A percentile compares a stretch with the other conserved stretches of the same genome.
These are phyloP conservation scores for Toxoplasma gondii DNA, from an alignment of 169 alveolate species.

Conservation along the genomic window DNA sequence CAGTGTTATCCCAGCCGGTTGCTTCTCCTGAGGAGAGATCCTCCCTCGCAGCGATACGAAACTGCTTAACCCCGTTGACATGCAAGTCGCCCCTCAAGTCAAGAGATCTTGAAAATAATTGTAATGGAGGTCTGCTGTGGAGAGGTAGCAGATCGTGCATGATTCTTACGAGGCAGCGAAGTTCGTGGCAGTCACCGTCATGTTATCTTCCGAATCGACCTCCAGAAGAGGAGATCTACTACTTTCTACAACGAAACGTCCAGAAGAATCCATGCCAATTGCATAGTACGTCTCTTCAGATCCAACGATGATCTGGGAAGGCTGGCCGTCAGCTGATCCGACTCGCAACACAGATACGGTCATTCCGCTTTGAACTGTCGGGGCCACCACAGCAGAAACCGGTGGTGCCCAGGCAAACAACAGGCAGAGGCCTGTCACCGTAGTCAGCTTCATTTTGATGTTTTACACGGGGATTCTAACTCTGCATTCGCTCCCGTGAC, in stretches of 20 bases:
- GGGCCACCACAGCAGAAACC: slow-evolving; percentile 43
- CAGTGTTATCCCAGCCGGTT: slow-evolving; percentile 71
- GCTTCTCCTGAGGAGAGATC: slow-evolving; percentile 65
- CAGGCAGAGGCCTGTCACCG: slow-evolving; percentile 28
- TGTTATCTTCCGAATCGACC: slow-evolving; percentile 54
- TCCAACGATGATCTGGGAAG: slow-evolving; percentile 59
- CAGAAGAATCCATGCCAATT: slow-evolving; percentile 49
- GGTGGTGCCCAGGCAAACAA: background rate
- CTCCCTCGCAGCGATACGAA: slow-evolving; percentile 64
- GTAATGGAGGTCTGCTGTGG: background rate
- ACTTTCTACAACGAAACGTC: slow-evolving; percentile 52
- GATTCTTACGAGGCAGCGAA: slow-evolving; percentile 37
- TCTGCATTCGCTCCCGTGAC: background rate
- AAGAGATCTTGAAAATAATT: slow-evolving; percentile 37
- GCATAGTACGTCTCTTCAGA: slow-evolving; percentile 43
- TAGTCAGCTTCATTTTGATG: background rate
- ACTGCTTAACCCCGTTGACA: slow-evolving; percentile 67
- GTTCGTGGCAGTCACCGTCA: slow-evolving; percentile 51
- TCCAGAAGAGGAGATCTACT: slow-evolving; percentile 39
- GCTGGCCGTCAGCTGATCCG: slow-evolving; percentile 57
- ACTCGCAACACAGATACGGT: slow-evolving; percentile 60
- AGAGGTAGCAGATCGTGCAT: background rate
- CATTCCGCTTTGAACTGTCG: slow-evolving; percentile 68
- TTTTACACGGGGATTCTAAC: background rate
- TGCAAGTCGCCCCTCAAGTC: slow-evolving; percentile 58